phyloP scores from a whole-genome alignment of 345 rosid genomes.

The Geranium brycei region DNA sequence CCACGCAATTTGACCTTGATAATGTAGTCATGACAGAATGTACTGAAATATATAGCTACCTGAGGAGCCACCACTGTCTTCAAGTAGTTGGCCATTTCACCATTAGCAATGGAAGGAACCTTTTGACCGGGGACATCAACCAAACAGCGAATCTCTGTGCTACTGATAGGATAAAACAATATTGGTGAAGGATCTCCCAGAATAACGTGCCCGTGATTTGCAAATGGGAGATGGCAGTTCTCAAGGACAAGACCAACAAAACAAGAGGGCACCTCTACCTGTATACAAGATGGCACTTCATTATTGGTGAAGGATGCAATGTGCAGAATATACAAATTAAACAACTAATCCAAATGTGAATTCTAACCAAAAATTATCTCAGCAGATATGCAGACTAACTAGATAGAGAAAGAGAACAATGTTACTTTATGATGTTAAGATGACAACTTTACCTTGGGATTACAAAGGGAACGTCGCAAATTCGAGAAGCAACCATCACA shows the following conservation, averaged over 20 bases:
- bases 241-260: constrained; percentile 14
- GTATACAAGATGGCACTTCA: not conserved
- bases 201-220: constrained; percentile 18
- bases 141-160: constrained; percentile 16
- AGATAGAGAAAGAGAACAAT: not conserved
- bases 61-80: constrained; percentile 14
- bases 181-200: constrained; percentile 16
- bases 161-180: constrained; percentile 17
- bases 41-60: constrained; percentile 2
- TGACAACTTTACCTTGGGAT: constrained; percentile 12
- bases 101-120: constrained; percentile 15
- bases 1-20: not conserved
- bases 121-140: constrained; percentile 18
- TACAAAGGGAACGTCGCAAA: constrained; percentile 14
- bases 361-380: no score
- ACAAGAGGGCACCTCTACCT: constrained; percentile 19
- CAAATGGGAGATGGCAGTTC: constrained; percentile 17
- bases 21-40: no score
- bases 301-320: no score
- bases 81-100: constrained; percentile 16
- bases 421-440: not conserved
- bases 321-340: no score
- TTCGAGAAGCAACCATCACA: constrained; percentile 6
- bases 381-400: no score
- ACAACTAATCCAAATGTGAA: no score